Conservation (phyloP, 2,329 filamentous ascomycete genomes). For the Fusarium anthophilum region DNA sequence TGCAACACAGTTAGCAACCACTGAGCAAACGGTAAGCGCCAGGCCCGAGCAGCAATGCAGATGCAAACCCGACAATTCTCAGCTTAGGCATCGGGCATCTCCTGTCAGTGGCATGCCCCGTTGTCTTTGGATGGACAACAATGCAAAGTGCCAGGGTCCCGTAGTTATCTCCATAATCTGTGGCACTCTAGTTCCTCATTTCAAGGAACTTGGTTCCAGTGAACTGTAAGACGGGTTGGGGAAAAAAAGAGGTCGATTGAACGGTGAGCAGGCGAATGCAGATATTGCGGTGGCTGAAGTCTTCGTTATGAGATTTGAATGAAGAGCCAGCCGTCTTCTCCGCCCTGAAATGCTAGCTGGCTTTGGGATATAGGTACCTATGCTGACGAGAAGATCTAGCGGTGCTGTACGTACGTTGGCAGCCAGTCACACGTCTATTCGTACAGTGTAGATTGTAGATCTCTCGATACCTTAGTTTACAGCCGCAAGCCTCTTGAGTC, state of each 20-base stretch:
- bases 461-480: neutral
- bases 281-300: conserved; percentile 27
- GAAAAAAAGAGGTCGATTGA: conserved; percentile 22
- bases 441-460: neutral
- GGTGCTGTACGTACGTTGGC: neutral
- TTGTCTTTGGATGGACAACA: conserved; percentile 10
- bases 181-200: conserved; percentile 28
- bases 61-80: neutral
- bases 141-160: conserved; percentile 25
- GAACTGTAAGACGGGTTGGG: conserved; percentile 13
- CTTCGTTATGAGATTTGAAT: neutral
- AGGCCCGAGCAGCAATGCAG: conserved; percentile 8
- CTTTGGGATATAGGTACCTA: neutral
- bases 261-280: conserved; percentile 25
- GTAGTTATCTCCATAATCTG: conserved; percentile 27
- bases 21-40: conserved; percentile 10
- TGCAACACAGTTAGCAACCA: conserved; percentile 6
- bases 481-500: conserved; percentile 10
- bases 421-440: neutral
- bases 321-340: conserved; percentile 9
- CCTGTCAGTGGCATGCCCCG: conserved; percentile 6
- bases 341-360: conserved; percentile 13
- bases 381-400: conserved; percentile 24
- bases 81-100: conserved; percentile 23
- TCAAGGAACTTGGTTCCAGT: neutral